Conservation (phyloP, 2,329 filamentous ascomycete species). For the Epicoccum nigrum region DNA sequence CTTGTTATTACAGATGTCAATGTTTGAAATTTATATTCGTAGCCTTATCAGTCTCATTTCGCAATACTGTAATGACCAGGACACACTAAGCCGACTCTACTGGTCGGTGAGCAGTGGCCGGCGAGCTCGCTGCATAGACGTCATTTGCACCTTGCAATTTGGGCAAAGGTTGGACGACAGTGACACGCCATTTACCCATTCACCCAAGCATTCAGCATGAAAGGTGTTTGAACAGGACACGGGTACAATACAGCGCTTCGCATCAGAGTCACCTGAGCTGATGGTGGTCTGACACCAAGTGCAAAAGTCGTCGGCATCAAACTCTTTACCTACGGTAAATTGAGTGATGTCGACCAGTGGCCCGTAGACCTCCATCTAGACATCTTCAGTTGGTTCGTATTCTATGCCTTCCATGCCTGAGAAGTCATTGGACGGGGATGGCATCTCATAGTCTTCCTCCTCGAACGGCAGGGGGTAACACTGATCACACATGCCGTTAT, state of each 20-base stretch:
- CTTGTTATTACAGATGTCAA: no score
- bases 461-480: not conserved
- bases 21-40: no score
- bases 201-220: constrained; percentile 2
- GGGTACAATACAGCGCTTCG: not conserved
- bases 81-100: no score
- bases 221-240: not conserved
- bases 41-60: no score
- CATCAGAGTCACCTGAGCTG: not conserved
- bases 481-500: not conserved
- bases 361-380: not conserved
- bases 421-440: no score
- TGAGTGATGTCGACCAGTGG: not conserved
- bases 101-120: not conserved
- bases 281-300: not conserved
- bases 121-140: not conserved
- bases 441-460: not conserved
- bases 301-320: constrained; percentile 2
- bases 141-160: not conserved
- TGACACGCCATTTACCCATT: not conserved
- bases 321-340: not conserved
- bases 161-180: not conserved
- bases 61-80: no score
- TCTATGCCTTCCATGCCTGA: no score
- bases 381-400: not conserved